Percentiles rank a stretch among this genome's conserved stretches.
Conservation (phyloP, 2,329 filamentous ascomycete genomes). For the Malbranchea zuffiana region DNA sequence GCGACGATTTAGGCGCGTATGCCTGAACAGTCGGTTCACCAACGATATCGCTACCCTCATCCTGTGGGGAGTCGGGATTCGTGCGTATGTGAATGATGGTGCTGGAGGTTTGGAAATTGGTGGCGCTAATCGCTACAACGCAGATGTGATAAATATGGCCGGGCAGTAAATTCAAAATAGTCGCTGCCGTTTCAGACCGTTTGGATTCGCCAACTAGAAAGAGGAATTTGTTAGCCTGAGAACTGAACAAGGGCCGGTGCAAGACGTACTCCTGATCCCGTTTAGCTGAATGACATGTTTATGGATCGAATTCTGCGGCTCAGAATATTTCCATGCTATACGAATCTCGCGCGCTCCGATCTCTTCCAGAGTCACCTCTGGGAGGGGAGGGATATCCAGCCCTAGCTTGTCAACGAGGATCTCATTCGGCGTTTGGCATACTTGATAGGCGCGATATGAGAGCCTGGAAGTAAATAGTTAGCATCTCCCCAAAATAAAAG, state of each 20-base stretch:
- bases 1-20: slow-evolving; percentile 42
- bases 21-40: slow-evolving; percentile 40
- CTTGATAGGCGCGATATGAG: slow-evolving; percentile 73
- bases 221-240: slow-evolving; percentile 12
- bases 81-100: slow-evolving; percentile 75
- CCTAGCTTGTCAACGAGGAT: slow-evolving; percentile 84
- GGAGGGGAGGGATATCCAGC: slow-evolving; percentile 82
- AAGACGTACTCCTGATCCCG: slow-evolving; percentile 62
- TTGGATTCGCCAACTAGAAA: slow-evolving; percentile 68
- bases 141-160: slow-evolving; percentile 87
- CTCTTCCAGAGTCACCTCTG: slow-evolving; percentile 79
- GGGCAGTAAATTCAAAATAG: slow-evolving; percentile 75
- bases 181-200: slow-evolving; percentile 73
- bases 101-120: slow-evolving; percentile 87
- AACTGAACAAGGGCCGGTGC: slow-evolving; percentile 1
- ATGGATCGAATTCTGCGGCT: slow-evolving; percentile 55
- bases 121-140: slow-evolving; percentile 79
- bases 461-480: slow-evolving; percentile 49
- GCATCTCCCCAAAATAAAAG: background rate
- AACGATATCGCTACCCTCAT: slow-evolving; percentile 26
- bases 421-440: slow-evolving; percentile 80
- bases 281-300: slow-evolving; percentile 92
- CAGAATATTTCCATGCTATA: slow-evolving; percentile 77
- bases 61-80: slow-evolving; percentile 37
- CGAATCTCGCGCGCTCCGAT: slow-evolving; percentile 80